phyloP scores from a whole-genome alignment of 352 stramenopile species.

The Phytophthora hybrid region DNA sequence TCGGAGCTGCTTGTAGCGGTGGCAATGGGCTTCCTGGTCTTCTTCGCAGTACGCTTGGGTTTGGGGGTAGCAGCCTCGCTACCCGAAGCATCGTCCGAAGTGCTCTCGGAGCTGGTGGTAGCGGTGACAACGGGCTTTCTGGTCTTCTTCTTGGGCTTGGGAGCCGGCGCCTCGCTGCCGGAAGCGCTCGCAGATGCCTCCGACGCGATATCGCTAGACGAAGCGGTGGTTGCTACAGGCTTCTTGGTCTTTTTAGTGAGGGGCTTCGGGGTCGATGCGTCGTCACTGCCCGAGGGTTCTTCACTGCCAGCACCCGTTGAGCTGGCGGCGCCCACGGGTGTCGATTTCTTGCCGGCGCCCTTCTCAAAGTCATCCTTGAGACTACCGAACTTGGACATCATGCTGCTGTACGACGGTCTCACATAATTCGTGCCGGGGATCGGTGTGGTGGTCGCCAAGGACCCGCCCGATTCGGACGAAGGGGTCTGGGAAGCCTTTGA shows the following conservation, averaged over 20 bases:
- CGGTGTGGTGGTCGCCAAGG: conserved; percentile 20
- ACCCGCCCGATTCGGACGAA: neutral
- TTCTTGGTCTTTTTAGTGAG: conserved; percentile 28
- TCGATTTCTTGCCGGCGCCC: neutral
- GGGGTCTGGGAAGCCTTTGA: neutral
- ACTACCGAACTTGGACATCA: conserved; percentile 36
- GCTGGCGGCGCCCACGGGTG: neutral
- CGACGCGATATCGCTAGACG: neutral
- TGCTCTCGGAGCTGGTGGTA: neutral
- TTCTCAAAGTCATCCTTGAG: conserved; percentile 14
- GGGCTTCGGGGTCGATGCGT: neutral
- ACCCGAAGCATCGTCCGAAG: conserved; percentile 1
- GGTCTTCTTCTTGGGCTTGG: conserved; percentile 1
- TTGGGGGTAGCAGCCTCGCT: conserved; percentile 2
- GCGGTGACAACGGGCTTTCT: conserved; percentile 7
- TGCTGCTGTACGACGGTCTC: conserved; percentile 12
- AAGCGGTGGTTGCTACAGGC: neutral
- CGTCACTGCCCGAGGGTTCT: neutral
- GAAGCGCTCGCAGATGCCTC: neutral
- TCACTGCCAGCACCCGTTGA: conserved; percentile 12
- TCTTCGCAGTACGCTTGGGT: conserved; percentile 10
- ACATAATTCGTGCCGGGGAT: conserved; percentile 19
- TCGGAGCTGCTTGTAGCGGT: conserved; percentile 5
- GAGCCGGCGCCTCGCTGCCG: neutral
- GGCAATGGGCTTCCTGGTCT: conserved; percentile 1